Percentiles rank a stretch among this genome's conserved stretches.
Conservation (phyloP, 768 basidiomycete species). For the Epithele typhae region DNA sequence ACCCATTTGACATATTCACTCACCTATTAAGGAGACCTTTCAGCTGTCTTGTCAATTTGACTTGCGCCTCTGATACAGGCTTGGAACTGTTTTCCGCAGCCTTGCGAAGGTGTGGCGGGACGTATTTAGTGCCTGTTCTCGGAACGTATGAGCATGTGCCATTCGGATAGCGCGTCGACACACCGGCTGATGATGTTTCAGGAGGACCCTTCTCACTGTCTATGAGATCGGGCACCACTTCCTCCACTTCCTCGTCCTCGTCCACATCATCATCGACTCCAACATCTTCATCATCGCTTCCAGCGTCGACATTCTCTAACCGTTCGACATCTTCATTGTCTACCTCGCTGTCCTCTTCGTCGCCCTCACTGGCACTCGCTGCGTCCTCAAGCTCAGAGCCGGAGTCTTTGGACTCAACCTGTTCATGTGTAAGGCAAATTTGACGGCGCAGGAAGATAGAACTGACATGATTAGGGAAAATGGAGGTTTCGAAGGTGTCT, state of each 20-base stretch:
- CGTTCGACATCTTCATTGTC: slow-evolving; percentile 1
- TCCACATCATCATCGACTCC: slow-evolving; percentile 15
- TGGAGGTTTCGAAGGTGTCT: slow-evolving; percentile 19
- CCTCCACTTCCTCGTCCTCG: slow-evolving; percentile 22
- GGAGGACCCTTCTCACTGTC: too few species aligned
- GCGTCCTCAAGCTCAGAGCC: not conserved
- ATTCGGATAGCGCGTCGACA: too few species aligned
- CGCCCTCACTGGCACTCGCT: too few species aligned
- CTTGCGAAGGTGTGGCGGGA: slow-evolving; percentile 78
- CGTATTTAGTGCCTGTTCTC: slow-evolving; percentile 53
- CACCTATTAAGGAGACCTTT: slow-evolving; percentile 90
- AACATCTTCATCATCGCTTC: too few species aligned
- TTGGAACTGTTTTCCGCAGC: slow-evolving; percentile 30
- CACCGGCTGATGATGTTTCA: too few species aligned
- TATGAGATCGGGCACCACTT: too few species aligned
- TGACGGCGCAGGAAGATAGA: not conserved
- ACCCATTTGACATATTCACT: slow-evolving; percentile 8
- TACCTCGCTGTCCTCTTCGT: too few species aligned
- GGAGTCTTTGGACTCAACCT: too few species aligned
- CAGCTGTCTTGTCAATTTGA: slow-evolving; percentile 67
- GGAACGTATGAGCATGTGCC: too few species aligned
- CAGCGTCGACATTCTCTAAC: slow-evolving; percentile 4
- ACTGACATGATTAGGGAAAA: slow-evolving; percentile 9
- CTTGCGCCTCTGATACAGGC: slow-evolving; percentile 32
- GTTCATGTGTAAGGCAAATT: too few species aligned